Base-by-base conservation (phyloP, 1,139 yeast species). In the Arxiozyma heterogenica region DNA sequence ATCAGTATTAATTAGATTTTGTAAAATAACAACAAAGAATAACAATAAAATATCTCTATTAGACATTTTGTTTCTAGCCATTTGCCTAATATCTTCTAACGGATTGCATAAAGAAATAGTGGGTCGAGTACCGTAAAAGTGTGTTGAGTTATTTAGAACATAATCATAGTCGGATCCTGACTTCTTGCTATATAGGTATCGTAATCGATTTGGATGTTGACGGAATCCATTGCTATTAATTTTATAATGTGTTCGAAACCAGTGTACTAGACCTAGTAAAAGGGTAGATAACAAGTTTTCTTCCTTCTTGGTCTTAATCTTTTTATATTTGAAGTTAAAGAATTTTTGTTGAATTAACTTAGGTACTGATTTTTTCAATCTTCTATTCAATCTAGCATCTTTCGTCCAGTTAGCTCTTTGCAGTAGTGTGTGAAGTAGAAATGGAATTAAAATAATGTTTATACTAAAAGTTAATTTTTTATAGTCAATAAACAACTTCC, bases 181-280 rank as follows among this genome's bases (percentile, higher is more conserved):
- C 15, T 47, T 23, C 41, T 52, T 50, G 25, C 50, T 51, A 3
- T 55, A 42, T 22, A 62, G 44, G 46, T 55, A 53, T 44, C 55
- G 53, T 17, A 62, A 23, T 34, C 67, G 56, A 21, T 53, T 43
- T 21, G 55, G 54, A 49, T 61, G 61, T 50, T 63, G 67, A 18
- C 67, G 54, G 38, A 61, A 62, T 12, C 67, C 67, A 51, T 64
- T 64, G 38, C 62, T 57, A 50, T 64, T 64, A 11, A 62, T 58
- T 46, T 62, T 57, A 46, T 59, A 64, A 50, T 61, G 52, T 1
- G 59, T 41, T 50, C 65, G 50, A 51, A 61, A 64, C 67, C 67
- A 64, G 41, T 55, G 51, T 0, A 62, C 55, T 17, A 62, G 48
- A 1, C 67, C 67, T 5, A 62, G 38, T 15, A 63, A 34, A 6